Base-by-base conservation (phyloP, 768 basidiomycete species). In the Tylopilus subfusipes region DNA sequence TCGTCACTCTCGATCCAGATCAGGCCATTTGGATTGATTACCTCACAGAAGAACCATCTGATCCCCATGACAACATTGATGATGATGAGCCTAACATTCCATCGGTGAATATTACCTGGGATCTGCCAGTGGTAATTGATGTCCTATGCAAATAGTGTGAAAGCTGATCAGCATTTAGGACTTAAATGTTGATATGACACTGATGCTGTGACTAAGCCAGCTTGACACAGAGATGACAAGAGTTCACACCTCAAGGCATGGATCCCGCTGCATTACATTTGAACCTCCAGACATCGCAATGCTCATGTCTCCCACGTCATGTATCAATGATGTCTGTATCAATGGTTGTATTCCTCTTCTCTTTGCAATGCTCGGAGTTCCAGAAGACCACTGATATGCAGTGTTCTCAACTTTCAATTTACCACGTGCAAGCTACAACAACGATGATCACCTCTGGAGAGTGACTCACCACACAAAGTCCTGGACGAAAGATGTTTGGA, bases 401-500 rank as follows among this genome's bases (percentile, higher is more conserved):
- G 5, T 47, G 2, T 33, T 47, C 6, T 47, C 45, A 7, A 33
- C 45, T 2, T 33, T 14, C 7, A 27, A 47, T 14, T 12, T 47
- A 1, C 45, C 31, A 2, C 13, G 21, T 24, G 21, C 21, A 14
- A 13, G 12, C 4, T n/a, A 33, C 8, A 10, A 33, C 3, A 9
- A 5, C 10, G 8, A 33, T 4, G 0, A 6, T 4, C 5, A 47
- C 3, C 11, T 47, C 11, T 47, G 11, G 7, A 22, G 31, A 3
- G 31, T 14, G 0, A 34, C 21, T 0, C 2, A 14, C 7, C 45
- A 22, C 30, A 47, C 19, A 5, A n/a, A 24, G 1, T 77, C 66
- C 48, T 75, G 74, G 73, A 4, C 27, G 0, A 71, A 68, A 13
- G 16, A 48, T 46, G 48, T 14, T 29, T 46, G 44, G 39, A 42